Conservation (phyloP, 1,139 yeast species). For the Candida sp. region DNA sequence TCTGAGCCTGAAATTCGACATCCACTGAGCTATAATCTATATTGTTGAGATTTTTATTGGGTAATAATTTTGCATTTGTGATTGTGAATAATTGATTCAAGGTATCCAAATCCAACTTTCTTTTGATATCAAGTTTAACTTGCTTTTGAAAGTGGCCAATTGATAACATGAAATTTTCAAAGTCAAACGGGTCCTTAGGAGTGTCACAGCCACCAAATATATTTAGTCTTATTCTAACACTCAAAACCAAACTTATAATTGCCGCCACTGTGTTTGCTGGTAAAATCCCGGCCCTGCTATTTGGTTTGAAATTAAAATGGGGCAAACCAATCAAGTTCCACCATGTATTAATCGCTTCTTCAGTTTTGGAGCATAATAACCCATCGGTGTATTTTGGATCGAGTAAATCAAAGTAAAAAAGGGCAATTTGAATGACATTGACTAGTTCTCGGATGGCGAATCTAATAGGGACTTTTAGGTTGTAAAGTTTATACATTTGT, state of each 20-base stretch:
- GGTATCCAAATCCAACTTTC: conserved; percentile 63
- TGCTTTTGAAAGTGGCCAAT: conserved; percentile 63
- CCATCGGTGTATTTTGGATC: conserved; percentile 80
- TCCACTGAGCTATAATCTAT: conserved; percentile 7
- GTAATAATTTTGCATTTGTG: conserved; percentile 47
- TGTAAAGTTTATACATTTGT: conserved; percentile 60
- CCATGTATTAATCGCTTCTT: conserved; percentile 72
- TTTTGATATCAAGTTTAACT: conserved; percentile 51
- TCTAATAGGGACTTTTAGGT: conserved; percentile 45
- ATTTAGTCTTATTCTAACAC: conserved; percentile 61
- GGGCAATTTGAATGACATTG: conserved; percentile 66
- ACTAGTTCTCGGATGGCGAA: conserved; percentile 78
- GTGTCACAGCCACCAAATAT: conserved; percentile 73
- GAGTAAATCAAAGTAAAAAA: conserved; percentile 74
- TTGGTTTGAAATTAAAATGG: conserved; percentile 50
- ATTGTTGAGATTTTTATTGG: conserved; percentile 17
- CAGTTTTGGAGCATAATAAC: conserved; percentile 72
- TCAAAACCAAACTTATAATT: conserved; percentile 60
- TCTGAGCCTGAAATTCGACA: conserved; percentile 5
- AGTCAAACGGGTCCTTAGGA: conserved; percentile 87
- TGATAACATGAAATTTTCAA: conserved; percentile 57
- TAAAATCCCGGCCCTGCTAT: conserved; percentile 46
- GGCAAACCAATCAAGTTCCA: conserved; percentile 75
- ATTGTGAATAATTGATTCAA: conserved; percentile 55
- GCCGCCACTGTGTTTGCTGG: conserved; percentile 67